Evolutionary conservation across 2,329 filamentous ascomycete species (phyloP), one percentile per base, ranked within the genome.

Genomic region (Phyllosticta ampelicida): DNA sequence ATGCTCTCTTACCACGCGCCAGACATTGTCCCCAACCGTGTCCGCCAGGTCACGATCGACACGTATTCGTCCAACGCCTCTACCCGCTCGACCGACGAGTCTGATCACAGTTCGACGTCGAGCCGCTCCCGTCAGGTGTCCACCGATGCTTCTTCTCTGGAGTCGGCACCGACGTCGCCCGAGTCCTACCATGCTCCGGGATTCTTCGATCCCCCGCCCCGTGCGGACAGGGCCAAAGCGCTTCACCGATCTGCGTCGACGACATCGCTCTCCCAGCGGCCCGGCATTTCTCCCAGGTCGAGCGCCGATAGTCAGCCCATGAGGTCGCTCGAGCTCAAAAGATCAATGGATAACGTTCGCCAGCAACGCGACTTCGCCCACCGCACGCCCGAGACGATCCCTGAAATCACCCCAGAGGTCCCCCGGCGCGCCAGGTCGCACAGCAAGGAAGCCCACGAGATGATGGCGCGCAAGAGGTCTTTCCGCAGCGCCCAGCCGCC

Each of bases 1-100:
- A 90, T 95, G 82, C 85, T 96, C 57, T 90, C 90, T 8, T 96
- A 96, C 80, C 92, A 92, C 69, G 91, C 94, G 9, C 92, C 92
- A 54, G 87, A 96, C 69, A 85, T 96, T 62, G 5, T 51, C 11
- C 49, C 49, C 19, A 19, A 44, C 10, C 51, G 51, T 49, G 67
- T 71, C 9, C 64, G 70, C 5, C 70, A 72, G 13, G 62, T 63
- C 23, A 68, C 73, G 21, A 77, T 80, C 2, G 75, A 77, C 10
- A 82, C 80, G 48, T 77, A 77, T 29, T 62, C 68, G 6, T 78
- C 68, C 77, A 77, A 65, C 74, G 28, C 77, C 10, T 61, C 80
- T 2, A 75, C 72, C 60, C 79, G 80, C 64, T 87, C 86, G 3
- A 83, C 83, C 49, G 85, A 87, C 60, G 88, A 92, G 63, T 90